These are phyloP conservation scores for Endothia cerciana DNA, from an alignment of 2,329 filamentous ascomycete species.

Conservation along the genomic window DNA sequence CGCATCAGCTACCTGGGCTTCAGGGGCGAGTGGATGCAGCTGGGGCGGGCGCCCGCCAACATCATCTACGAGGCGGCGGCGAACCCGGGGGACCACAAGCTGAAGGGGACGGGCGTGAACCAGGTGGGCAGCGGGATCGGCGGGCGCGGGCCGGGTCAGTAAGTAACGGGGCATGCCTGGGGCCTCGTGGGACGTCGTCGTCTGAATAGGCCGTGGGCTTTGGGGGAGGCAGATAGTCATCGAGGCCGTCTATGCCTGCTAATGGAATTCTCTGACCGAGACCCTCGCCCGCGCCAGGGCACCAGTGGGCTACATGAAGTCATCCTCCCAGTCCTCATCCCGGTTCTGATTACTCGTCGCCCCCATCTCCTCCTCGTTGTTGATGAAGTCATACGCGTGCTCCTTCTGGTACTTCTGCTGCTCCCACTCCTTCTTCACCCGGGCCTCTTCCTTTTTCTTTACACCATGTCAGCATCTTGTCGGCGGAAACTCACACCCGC, in stretches of 20 bases:
- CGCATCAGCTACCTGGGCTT: slow-evolving; percentile 85
- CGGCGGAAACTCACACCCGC: too few species aligned
- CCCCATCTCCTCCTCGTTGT: slow-evolving; percentile 80
- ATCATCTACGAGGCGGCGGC: slow-evolving; percentile 94
- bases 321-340: slow-evolving; percentile 77
- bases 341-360: slow-evolving; percentile 84
- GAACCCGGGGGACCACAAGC: slow-evolving; percentile 83
- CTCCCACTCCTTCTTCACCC: slow-evolving; percentile 76
- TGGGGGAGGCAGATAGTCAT: too few species aligned
- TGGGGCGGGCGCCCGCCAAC: slow-evolving; percentile 80
- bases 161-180: slow-evolving; percentile 14
- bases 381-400: slow-evolving; percentile 95
- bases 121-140: slow-evolving; percentile 61
- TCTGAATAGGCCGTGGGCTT: too few species aligned
- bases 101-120: slow-evolving; percentile 61
- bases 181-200: neutral
- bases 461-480: slow-evolving; percentile 14
- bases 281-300: neutral
- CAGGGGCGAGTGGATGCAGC: slow-evolving; percentile 89
- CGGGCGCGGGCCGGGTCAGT: slow-evolving; percentile 43
- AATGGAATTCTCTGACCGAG: neutral
- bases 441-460: slow-evolving; percentile 80
- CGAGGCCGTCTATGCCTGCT: neutral
- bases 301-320: slow-evolving; percentile 74
- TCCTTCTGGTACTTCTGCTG: slow-evolving; percentile 94